These are phyloP conservation scores for Hondaea fermentalgiana DNA, from an alignment of 108 stramenopile genomes.

Conservation along the genomic window DNA sequence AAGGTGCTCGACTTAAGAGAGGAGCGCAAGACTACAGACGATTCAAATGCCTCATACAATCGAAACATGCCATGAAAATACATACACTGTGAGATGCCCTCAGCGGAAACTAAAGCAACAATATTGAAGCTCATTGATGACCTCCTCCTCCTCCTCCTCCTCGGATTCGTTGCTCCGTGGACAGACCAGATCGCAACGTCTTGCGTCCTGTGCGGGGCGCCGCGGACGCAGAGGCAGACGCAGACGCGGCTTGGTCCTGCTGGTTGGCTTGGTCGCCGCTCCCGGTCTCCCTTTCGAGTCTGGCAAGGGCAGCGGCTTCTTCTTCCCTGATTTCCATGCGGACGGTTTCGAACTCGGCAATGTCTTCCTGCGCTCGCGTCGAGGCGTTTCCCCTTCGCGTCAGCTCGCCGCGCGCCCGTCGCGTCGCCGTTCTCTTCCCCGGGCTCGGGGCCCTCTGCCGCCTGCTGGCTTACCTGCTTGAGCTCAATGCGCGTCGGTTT, in stretches of 20 bases:
- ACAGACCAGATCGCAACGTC: not conserved
- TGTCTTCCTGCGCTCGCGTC: not conserved
- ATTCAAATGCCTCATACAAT: no score
- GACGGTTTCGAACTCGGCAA: not conserved
- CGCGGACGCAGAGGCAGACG: no score
- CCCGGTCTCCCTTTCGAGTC: no score
- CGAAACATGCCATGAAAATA: no score
- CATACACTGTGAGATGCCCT: no score
- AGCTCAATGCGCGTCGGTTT: slow-evolving; percentile 1
- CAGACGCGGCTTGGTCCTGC: no score
- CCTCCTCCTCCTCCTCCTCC: not conserved
- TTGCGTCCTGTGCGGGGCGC: not conserved
- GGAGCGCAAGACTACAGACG: no score
- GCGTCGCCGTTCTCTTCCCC: not conserved
- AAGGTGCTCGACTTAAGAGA: not conserved
- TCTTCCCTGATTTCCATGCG: no score
- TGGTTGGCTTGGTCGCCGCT: no score
- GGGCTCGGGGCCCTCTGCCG: not conserved
- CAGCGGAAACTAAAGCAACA: no score
- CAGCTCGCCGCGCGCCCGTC: not conserved
- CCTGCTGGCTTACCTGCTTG: not conserved
- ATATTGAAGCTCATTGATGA: no score
- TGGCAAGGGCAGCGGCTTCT: no score
- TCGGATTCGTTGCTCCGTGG: not conserved
- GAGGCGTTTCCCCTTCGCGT: not conserved